Evolutionary conservation across 306 rosid species (phyloP).

Genomic region (Sophora flavescens): DNA sequence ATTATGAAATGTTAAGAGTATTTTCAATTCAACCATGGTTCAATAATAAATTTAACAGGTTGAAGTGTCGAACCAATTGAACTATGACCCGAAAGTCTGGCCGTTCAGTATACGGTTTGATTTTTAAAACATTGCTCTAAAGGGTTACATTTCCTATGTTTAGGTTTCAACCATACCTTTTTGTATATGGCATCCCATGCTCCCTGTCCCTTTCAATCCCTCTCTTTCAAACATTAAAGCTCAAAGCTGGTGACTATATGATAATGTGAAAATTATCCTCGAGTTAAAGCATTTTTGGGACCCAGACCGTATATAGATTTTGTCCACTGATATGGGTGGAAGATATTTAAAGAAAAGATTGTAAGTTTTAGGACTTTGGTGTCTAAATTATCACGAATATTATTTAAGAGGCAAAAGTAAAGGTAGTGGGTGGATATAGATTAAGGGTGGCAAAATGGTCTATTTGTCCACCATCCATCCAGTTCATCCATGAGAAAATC

Average conservation of each 20-base stretch:
- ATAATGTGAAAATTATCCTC: conserved; percentile 29
- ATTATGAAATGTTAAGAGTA: too few species aligned
- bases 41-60: background rate
- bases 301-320: conserved; percentile 16
- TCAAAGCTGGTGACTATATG: conserved; percentile 28
- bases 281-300: conserved; percentile 6
- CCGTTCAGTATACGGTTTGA: too few species aligned
- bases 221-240: background rate
- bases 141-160: conserved; percentile 40
- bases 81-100: too few species aligned
- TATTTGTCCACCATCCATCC: too few species aligned
- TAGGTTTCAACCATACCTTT: conserved; percentile 45
- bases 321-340: conserved; percentile 32
- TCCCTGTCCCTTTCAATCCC: conserved; percentile 26
- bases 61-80: background rate
- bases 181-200: conserved; percentile 41
- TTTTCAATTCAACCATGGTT: background rate
- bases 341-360: conserved; percentile 35
- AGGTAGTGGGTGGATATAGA: conserved; percentile 42
- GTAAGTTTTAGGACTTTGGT: conserved; percentile 37
- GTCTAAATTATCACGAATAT: conserved; percentile 42
- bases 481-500: too few species aligned
- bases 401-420: conserved; percentile 67
- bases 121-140: background rate
- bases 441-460: too few species aligned